These are phyloP conservation scores for Chlorella ohadii DNA, from an alignment of 139 green algal genomes.

Conservation along the genomic window DNA sequence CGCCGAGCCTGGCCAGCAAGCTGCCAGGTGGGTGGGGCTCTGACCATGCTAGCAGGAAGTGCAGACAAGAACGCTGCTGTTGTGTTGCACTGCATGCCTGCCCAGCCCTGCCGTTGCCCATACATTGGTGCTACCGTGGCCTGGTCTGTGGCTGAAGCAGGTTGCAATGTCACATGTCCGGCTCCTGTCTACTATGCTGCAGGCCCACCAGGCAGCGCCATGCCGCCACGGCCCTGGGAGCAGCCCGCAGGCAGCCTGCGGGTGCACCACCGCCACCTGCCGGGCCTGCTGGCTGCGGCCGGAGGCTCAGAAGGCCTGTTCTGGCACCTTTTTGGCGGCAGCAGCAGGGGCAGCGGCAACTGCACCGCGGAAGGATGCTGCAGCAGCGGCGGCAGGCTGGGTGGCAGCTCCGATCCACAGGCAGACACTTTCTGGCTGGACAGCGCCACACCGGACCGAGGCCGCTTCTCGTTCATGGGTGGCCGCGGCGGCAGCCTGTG, in stretches of 20 bases:
- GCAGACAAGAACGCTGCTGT: too few species aligned
- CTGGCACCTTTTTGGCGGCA: constrained; percentile 46
- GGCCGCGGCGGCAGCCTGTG: constrained; percentile 81
- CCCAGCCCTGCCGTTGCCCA: too few species aligned
- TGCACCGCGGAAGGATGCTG: background rate
- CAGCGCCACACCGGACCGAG: constrained; percentile 77
- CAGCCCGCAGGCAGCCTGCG: constrained; percentile 16
- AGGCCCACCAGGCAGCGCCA: constrained; percentile 1
- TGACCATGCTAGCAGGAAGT: too few species aligned
- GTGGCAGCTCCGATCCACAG: background rate
- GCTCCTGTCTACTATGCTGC: background rate
- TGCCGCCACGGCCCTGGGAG: constrained; percentile 15
- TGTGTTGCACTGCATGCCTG: too few species aligned
- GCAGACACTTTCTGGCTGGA: constrained; percentile 93
- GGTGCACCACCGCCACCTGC: constrained; percentile 36
- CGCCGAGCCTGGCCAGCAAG: background rate
- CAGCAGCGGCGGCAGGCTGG: background rate
- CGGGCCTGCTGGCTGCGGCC: constrained; percentile 25
- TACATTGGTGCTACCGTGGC: too few species aligned
- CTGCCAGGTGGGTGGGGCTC: constrained; percentile 11
- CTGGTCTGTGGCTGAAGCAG: too few species aligned
- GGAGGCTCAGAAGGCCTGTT: constrained; percentile 46
- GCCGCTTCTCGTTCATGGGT: constrained; percentile 95
- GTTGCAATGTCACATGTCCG: too few species aligned
- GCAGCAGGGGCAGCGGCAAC: constrained; percentile 11